Conservation (phyloP, 768 basidiomycete species). For the Amyloporia xantha region DNA sequence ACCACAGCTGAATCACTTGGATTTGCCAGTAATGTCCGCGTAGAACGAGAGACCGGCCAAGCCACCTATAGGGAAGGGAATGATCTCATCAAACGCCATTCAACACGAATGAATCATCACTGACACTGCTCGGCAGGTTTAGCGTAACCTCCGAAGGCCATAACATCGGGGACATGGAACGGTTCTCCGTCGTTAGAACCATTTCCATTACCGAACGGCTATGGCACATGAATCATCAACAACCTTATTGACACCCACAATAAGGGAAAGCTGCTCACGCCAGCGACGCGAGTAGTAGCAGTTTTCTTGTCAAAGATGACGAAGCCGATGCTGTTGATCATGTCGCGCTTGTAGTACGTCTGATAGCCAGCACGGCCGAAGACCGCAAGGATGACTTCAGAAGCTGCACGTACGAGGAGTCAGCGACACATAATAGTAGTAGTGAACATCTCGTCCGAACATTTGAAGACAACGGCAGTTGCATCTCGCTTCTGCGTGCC, state of each 20-base stretch:
- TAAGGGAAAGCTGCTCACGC: neutral
- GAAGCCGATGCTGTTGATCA: slow-evolving; percentile 7
- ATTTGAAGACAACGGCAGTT: neutral
- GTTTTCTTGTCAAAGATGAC: slow-evolving; percentile 5
- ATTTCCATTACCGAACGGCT: slow-evolving; percentile 2
- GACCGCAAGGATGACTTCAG: neutral
- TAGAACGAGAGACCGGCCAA: slow-evolving; percentile 3
- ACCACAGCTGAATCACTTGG: too few relatives aligned
- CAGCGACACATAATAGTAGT: neutral
- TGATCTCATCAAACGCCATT: neutral
- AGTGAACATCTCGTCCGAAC: neutral
- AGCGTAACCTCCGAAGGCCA: slow-evolving; percentile 1
- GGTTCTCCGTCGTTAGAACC: neutral
- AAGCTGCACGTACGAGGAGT: neutral
- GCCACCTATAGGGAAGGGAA: neutral
- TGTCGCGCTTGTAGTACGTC: slow-evolving; percentile 4
- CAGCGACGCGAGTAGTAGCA: neutral
- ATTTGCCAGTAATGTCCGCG: neutral
- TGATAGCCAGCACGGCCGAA: slow-evolving; percentile 7
- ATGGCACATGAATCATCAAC: neutral
- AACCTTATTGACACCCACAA: neutral
- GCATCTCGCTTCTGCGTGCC: neutral
- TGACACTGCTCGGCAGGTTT: neutral
- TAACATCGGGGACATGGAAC: slow-evolving; percentile 1
- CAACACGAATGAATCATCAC: neutral